Percentiles rank a stretch among this genome's conserved stretches.
Conservation (phyloP, 2,329 filamentous ascomycete genomes). For the Beauveria medogensis region DNA sequence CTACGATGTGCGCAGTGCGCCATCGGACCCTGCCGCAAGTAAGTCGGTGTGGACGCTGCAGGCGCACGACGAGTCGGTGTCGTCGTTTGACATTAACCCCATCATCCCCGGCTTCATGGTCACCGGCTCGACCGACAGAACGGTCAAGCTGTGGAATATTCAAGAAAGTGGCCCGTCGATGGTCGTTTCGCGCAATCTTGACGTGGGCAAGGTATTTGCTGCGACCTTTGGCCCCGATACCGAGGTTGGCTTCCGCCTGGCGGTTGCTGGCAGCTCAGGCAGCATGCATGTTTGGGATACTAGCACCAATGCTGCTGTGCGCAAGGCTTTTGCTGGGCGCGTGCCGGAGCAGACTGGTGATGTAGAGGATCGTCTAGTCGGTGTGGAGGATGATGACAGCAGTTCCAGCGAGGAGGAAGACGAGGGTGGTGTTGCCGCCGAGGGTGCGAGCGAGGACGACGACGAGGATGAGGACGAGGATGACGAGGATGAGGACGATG, state of each 20-base stretch:
- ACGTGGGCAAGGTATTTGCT: constrained; percentile 91
- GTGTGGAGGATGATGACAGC: constrained; percentile 59
- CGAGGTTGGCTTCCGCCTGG: constrained; percentile 84
- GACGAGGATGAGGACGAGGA: constrained; percentile 26
- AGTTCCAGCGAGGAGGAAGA: constrained; percentile 57
- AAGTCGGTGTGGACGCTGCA: constrained; percentile 93
- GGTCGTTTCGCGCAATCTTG: constrained; percentile 85
- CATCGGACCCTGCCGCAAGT: constrained; percentile 61
- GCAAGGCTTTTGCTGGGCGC: constrained; percentile 71
- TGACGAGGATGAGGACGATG: constrained; percentile 48
- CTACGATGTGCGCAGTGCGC: constrained; percentile 75
- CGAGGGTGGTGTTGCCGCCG: constrained; percentile 36
- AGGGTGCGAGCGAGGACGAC: constrained; percentile 40
- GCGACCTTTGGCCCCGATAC: constrained; percentile 82
- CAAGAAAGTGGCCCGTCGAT: constrained; percentile 72
- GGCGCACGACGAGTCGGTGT: constrained; percentile 87
- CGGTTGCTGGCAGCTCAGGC: constrained; percentile 91
- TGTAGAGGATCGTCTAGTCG: constrained; percentile 69
- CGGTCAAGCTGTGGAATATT: constrained; percentile 95
- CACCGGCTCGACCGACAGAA: constrained; percentile 89
- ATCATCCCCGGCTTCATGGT: constrained; percentile 86
- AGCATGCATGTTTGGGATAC: constrained; percentile 94
- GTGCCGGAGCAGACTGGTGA: constrained; percentile 46
- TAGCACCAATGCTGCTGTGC: constrained; percentile 79
- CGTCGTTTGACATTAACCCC: constrained; percentile 86